phyloP scores from a whole-genome alignment of 2,329 filamentous ascomycete genomes.

The Claviceps africana region DNA sequence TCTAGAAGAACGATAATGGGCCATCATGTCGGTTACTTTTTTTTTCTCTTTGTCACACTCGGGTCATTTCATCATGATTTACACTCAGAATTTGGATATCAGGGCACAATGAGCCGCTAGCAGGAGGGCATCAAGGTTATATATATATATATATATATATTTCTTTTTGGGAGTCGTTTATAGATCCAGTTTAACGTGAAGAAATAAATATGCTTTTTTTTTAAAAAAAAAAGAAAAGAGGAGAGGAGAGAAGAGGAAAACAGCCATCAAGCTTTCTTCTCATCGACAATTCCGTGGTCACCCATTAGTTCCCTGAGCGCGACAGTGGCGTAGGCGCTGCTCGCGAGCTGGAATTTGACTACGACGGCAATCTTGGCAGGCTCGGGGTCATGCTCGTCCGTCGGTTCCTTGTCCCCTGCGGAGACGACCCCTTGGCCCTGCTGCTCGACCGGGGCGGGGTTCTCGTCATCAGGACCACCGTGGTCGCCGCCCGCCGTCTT shows the following conservation, averaged over 20 bases:
- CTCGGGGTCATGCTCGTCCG: constrained; percentile 7
- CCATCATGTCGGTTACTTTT: background rate
- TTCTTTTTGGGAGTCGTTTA: background rate
- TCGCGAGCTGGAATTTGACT: constrained; percentile 61
- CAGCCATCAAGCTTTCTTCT: background rate
- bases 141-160: too few relatives aligned
- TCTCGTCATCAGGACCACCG: background rate
- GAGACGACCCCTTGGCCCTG: constrained; percentile 1
- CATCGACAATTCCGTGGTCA: constrained; percentile 18
- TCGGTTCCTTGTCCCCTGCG: constrained; percentile 9
- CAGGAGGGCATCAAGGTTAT: background rate
- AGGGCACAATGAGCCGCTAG: background rate
- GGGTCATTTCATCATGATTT: background rate
- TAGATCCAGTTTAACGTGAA: background rate
- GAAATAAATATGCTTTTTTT: background rate
- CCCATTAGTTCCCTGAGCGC: constrained; percentile 64
- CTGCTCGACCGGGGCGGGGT: background rate
- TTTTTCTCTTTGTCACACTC: background rate
- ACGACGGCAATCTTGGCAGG: constrained; percentile 46
- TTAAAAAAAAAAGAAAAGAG: too few relatives aligned
- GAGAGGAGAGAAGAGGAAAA: background rate
- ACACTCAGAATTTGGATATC: background rate
- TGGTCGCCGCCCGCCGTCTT: constrained; percentile 2
- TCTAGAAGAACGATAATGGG: background rate
- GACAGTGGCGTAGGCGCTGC: constrained; percentile 77